Conservation (phyloP, 306 rosid species). For the Clitoria ternatea region DNA sequence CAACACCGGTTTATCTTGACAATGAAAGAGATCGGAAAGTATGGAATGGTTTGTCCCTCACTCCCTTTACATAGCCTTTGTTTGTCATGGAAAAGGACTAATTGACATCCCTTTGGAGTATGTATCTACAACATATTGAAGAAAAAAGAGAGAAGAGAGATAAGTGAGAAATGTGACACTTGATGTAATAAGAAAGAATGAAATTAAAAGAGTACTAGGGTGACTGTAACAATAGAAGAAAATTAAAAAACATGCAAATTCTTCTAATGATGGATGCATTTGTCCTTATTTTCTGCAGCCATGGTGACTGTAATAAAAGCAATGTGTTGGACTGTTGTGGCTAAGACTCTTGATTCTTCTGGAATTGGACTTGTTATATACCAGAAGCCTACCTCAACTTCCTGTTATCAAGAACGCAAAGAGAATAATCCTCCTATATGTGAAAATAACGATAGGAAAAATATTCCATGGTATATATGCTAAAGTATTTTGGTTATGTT, state of each 20-base stretch:
- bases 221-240: too few species aligned
- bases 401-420: constrained; percentile 51
- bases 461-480: constrained; percentile 57
- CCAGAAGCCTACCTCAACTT: constrained; percentile 65
- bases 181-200: too few species aligned
- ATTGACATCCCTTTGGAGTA: background rate
- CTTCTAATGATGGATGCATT: constrained; percentile 5
- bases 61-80: background rate
- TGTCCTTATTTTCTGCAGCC: constrained; percentile 51
- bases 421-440: constrained; percentile 56
- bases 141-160: background rate
- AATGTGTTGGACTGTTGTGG: constrained; percentile 70
- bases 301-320: constrained; percentile 57
- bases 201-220: too few species aligned
- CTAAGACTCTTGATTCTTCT: constrained; percentile 55
- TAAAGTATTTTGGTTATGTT: background rate
- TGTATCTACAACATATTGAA: background rate
- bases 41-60: constrained; percentile 64
- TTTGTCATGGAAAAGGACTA: background rate
- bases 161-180: background rate
- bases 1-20: constrained; percentile 77
- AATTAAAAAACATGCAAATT: background rate
- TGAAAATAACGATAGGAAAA: constrained; percentile 36
- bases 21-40: constrained; percentile 57
- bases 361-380: constrained; percentile 85